Conservation (phyloP, 2,329 filamentous ascomycete species). For the Didymellaceae sp. region DNA sequence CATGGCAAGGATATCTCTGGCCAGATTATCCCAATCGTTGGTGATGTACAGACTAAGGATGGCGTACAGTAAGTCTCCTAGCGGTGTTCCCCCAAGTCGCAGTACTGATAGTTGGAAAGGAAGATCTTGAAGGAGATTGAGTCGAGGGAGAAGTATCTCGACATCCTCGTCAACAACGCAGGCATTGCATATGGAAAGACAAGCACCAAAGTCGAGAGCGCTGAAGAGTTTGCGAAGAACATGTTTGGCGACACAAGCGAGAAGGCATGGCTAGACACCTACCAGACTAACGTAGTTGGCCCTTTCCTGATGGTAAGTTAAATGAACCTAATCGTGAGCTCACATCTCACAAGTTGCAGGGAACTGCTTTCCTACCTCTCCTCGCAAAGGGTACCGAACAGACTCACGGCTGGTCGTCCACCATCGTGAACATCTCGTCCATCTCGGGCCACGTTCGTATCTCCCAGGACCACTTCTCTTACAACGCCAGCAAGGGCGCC, state of each 20-base stretch:
- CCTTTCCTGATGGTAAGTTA: constrained; percentile 51
- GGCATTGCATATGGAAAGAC: constrained; percentile 52
- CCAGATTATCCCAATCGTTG: constrained; percentile 55
- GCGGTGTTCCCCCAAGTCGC: not conserved
- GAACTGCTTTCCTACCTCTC: constrained; percentile 55
- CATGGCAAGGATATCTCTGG: constrained; percentile 54
- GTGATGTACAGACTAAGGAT: constrained; percentile 54
- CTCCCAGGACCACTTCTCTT: constrained; percentile 56
- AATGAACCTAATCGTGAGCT: not conserved
- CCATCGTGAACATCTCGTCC: constrained; percentile 55
- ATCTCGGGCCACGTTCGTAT: constrained; percentile 56
- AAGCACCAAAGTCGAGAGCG: constrained; percentile 47
- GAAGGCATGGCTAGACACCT: constrained; percentile 55
- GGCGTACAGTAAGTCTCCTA: constrained; percentile 44
- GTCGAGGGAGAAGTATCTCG: constrained; percentile 53
- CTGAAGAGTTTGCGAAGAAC: constrained; percentile 54
- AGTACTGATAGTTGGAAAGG: constrained; percentile 21
- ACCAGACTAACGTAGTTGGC: constrained; percentile 57
- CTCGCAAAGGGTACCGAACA: constrained; percentile 53
- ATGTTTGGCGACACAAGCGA: constrained; percentile 54
- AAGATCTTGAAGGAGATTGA: constrained; percentile 53
- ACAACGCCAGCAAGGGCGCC: constrained; percentile 59
- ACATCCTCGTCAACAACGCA: constrained; percentile 57
- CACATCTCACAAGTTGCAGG: constrained; percentile 14
- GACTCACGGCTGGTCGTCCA: constrained; percentile 52